Base-by-base conservation (phyloP, 345 rosid species). In the Ceriops tagal region DNA sequence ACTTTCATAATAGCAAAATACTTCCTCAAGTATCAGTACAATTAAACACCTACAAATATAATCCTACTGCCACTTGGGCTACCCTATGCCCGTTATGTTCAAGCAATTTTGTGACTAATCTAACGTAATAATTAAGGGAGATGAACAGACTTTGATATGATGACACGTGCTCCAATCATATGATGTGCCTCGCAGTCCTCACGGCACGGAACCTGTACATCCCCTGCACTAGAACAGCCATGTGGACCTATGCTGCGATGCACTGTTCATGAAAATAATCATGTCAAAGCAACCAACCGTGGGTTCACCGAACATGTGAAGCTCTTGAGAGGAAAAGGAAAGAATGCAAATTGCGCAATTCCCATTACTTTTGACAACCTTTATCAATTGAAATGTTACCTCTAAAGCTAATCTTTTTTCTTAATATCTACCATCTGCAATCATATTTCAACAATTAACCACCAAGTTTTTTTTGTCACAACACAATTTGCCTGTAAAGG, bases 141-240 rank as follows among this genome's bases (percentile, higher is more conserved):
- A 10, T 10, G 13, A 39, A 4, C 1, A 39, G 0, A 0, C n/a
- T 3, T 43, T 43, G 75, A 73, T 51, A 58, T 65, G 78, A 37
- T 22, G 76, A 65, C 75, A 73, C 66, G 72, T 69, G 77, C 56
- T 20, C 56, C 52, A 60, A 71, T 72, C 47, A 61, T 60, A 67
- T 75, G 80, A 73, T 68, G 80, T 73, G 84, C 82, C 82, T 71
- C 57, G 53, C 79, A 79, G 75, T 74, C 77, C 66, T 75, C 79
- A 71, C 53, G 68, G 68, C 80, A 71, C 70, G 63, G 49, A 68
- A 66, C 61, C 65, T 77, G 71, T 73, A 70, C 71, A 75, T 67
- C 70, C 70, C 66, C 67, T 62, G 79, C 67, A 61, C 67, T 73
- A 69, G 73, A 76, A 55, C 74, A 80, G 78, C 49, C 81, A 73